Evolutionary conservation across 148 eudicot species (phyloP).

Genomic region (Suaeda aralocaspica): DNA sequence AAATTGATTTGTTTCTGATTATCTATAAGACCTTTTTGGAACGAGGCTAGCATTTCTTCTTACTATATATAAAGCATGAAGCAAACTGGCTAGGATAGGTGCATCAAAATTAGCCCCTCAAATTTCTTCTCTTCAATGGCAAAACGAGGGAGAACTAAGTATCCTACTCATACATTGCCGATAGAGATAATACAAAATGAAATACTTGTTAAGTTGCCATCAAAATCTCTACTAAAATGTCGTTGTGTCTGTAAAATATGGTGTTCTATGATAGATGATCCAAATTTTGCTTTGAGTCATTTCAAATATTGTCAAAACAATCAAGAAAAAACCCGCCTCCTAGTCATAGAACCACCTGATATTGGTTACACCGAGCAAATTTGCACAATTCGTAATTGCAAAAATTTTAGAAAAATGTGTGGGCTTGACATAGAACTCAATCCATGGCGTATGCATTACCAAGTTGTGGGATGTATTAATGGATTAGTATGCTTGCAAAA

Average conservation of each 20-base stretch:
- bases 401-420: constrained; percentile 2
- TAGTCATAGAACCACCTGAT: constrained; percentile 8
- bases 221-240: constrained; percentile 6
- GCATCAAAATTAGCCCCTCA: too few species aligned
- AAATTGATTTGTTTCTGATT: too few species aligned
- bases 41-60: too few species aligned
- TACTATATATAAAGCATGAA: too few species aligned
- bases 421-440: neutral
- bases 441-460: neutral
- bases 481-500: constrained; percentile 11
- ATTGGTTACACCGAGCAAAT: neutral
- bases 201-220: constrained; percentile 14
- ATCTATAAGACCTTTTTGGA: too few species aligned
- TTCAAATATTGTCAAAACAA: neutral
- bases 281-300: neutral
- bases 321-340: neutral
- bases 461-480: constrained; percentile 8
- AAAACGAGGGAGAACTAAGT: neutral
- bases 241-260: constrained; percentile 13
- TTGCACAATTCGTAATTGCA: constrained; percentile 6
- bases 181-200: constrained; percentile 8
- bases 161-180: neutral
- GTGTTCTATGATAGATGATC: constrained; percentile 12
- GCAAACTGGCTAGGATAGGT: too few species aligned
- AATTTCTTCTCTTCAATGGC: neutral